Base-by-base conservation (phyloP, 2,329 filamentous ascomycete species). In the Diaporthe capsici region DNA sequence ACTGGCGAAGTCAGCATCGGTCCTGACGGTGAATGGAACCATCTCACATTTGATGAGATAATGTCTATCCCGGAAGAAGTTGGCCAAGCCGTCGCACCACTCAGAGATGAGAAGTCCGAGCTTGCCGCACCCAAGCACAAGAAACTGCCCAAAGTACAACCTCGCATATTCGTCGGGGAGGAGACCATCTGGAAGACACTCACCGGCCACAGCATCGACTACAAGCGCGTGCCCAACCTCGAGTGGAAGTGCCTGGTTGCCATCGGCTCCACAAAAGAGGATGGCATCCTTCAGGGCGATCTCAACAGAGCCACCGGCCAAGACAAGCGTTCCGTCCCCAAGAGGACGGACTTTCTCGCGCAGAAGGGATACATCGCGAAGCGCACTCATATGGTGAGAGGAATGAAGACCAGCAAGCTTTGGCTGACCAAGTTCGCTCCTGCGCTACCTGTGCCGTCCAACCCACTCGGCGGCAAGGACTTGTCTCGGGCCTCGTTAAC, bases 311-410 rank as follows among this genome's bases (percentile, higher is more conserved):
- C 91, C 0, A 90, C 90, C 17, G 86, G 88, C 31, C 91, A 92
- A 80, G 91, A 92, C 81, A 92, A 92, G 80, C 88, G 91, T 70
- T 92, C 91, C 1, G 87, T 92, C 1, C 91, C 91, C 3, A 91
- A 89, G 75, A 85, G 91, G 47, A 93, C 91, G 0, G 90, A 92
- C 77, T 86, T 87, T 4, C 84, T 93, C 1, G 87, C 89, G 6
- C 86, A 86, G 77, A 92, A 92, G 79, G 90, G 91, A 22, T 92
- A 92, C 77, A 89, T 92, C 65, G 88, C 88, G 70, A 93, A 93
- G 81, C 87, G 90, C 55, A 89, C 90, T 5, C 88, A 90, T 1
- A 86, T 92, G 28, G 87, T 91, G 15, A 86, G 88, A 70, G 89
- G 89, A 51, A 90, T 88, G 74, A 91, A 91, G 79, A 92, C 91